Base-by-base conservation (phyloP, 2,329 filamentous ascomycete genomes). In the Hypoxylon sp. region DNA sequence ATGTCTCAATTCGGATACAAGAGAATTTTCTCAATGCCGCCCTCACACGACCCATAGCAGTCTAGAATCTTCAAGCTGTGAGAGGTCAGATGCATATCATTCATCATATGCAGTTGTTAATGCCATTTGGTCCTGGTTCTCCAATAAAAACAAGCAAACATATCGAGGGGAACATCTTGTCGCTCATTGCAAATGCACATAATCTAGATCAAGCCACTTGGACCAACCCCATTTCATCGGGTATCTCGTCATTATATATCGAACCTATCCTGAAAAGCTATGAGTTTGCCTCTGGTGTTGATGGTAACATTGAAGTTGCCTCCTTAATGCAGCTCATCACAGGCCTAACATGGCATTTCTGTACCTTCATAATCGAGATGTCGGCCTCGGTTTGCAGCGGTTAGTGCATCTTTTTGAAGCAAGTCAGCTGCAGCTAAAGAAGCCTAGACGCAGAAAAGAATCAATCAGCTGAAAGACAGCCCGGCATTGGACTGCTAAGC, bases 371-470 rank as follows among this genome's bases (percentile, higher is more conserved):
- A 17, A 48, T 23, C 37, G 29, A 25, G 5, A 9, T 25, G 21
- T 25, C 5, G 5, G 38, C 42, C 25, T 57, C 53, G 53, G 49
- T 44, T 57, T 53, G 31, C 27, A 19, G 36, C 53, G 49, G 53
- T 34, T 53, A 46, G 53, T 19, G 35, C 7, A 41, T 49, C 41
- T 40, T 30, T 2, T 12, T 23, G 19, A 36, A 46, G 35, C 30
- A 45, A 49, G 53, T 57, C 53, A 53, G 53, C 44, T 49, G 49
- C 34, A 20, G 16, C 19, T 20, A 43, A 27, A 21, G 35, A 40
- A 38, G 37, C 34, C 37, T 52, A 41, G 34, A 49, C 38, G 34
- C n/a, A 27, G n/a, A 19, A 29, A 30, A 29, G 36, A 43, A 52
- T 51, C 51, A 52, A 43, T 38, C 50, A 40, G 37, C 50, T 16